A percentile compares a stretch with the other conserved stretches of the same genome.
phyloP scores from a whole-genome alignment of 1,139 yeast species.

The Kurtzmaniella natalensis region DNA sequence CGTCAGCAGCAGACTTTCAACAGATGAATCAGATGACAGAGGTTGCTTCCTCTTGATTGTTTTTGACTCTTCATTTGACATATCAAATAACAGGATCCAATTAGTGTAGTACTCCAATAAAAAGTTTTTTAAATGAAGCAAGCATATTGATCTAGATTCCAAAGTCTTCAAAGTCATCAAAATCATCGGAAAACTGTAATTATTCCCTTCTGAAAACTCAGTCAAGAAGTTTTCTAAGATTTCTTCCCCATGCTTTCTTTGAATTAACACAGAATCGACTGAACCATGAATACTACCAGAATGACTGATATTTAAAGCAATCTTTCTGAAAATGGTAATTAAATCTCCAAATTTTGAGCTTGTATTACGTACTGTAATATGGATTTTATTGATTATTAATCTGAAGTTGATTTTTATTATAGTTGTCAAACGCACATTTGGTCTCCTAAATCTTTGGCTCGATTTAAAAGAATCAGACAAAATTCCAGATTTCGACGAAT shows the following conservation, averaged over 20 bases:
- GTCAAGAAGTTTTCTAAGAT: conserved; percentile 3
- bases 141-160: conserved; percentile 21
- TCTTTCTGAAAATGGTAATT: conserved; percentile 16
- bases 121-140: conserved; percentile 41
- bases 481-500: too few relatives aligned
- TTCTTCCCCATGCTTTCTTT: conserved; percentile 13
- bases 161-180: conserved; percentile 16
- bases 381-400: conserved; percentile 19
- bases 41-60: conserved; percentile 1
- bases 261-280: conserved; percentile 21
- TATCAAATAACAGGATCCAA: conserved; percentile 41
- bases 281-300: conserved; percentile 30
- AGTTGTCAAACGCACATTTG: conserved; percentile 10
- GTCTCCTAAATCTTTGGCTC: conserved; percentile 11
- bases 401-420: conserved; percentile 16
- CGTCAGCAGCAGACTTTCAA: not conserved
- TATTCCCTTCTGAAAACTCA: conserved; percentile 5
- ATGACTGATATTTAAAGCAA: conserved; percentile 27
- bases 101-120: conserved; percentile 49
- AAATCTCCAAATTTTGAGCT: conserved; percentile 46
- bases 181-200: conserved; percentile 18
- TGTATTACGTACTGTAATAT: conserved; percentile 23
- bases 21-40: not conserved
- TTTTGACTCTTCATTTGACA: conserved; percentile 11
- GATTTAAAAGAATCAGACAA: conserved; percentile 12